Evolutionary conservation across 768 basidiomycete genomes (phyloP), one percentile per base, ranked within the genome.

Genomic region (Lentinus brumalis): DNA sequence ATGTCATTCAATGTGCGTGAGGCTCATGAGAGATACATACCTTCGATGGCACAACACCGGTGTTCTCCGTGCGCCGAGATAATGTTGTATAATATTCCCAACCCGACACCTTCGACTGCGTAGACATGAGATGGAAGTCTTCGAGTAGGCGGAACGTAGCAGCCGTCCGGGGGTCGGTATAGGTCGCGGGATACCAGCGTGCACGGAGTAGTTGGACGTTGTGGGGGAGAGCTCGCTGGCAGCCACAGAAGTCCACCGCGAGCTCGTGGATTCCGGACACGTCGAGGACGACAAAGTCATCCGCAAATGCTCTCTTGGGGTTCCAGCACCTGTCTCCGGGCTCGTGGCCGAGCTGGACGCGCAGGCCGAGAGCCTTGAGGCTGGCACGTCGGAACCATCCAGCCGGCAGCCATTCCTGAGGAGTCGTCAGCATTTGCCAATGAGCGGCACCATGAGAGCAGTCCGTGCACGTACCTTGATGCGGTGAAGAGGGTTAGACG

Each of bases 71-170:
- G n/a, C 56, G 39, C 6, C 67, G 60, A 2, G 45, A 61, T 1
- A 79, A 50, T 0, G 68, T 41, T 0, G 61, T 58, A 52, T 76
- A 78, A 55, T 71, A 78, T 35, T 77, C 71, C 30, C 64, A 77
- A 0, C 54, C 66, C 0, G 72, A 75, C 0, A 70, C 31, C 53
- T 78, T 78, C 0, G 70, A 72, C 38, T 74, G 67, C 16, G 76
- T 69, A 0, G 69, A 68, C 2, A 75, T 55, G 1, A 74, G 18
- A 15, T 80, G 77, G 46, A 75, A 77, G 2, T 60, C 50, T 11
- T 72, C 54, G 0, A 78, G 67, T 4, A 72, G 60, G 0, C 46
- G 38, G 49, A 78, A 74, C 0, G 75, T 78, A 1, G 70, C 68
- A 0, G 68, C 75, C 0, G 74, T 72, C 10, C 60, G 44, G 0